Percentiles rank a stretch among this genome's conserved stretches.
Evolutionary conservation across 768 basidiomycete species (phyloP).

Genomic region (Nevesoporus exiguus): DNA sequence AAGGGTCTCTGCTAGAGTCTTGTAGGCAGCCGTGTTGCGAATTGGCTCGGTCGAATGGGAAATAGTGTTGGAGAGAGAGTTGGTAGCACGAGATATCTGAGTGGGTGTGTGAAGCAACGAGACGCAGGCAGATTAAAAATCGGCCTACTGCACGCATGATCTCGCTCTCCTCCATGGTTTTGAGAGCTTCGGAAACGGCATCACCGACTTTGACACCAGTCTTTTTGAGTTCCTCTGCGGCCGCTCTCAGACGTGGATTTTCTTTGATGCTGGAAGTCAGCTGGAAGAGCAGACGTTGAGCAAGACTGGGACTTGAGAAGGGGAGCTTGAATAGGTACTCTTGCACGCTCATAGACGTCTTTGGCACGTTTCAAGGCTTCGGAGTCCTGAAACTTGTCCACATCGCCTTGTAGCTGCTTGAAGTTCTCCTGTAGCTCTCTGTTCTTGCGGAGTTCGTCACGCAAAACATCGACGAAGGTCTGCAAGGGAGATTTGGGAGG

Average conservation of each 20-base stretch:
- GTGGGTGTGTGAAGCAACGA: background rate
- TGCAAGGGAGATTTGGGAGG: constrained; percentile 89
- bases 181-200: constrained; percentile 89
- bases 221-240: constrained; percentile 89
- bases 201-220: constrained; percentile 90
- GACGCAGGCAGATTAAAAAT: background rate
- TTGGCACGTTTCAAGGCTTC: constrained; percentile 91
- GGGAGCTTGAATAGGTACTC: constrained; percentile 52
- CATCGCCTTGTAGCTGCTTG: constrained; percentile 95
- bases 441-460: constrained; percentile 91
- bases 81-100: constrained; percentile 82
- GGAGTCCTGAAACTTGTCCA: constrained; percentile 95
- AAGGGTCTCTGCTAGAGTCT: constrained; percentile 82
- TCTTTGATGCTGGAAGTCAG: constrained; percentile 92
- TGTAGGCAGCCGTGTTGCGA: constrained; percentile 93
- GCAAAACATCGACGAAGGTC: constrained; percentile 92
- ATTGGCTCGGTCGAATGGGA: constrained; percentile 94
- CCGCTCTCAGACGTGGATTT: constrained; percentile 87
- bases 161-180: constrained; percentile 93
- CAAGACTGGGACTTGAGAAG: background rate
- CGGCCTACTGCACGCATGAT: constrained; percentile 77
- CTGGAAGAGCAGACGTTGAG: constrained; percentile 39
- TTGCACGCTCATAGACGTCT: constrained; percentile 90
- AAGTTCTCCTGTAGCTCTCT: constrained; percentile 94
- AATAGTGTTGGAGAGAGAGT: constrained; percentile 82